Conservation (phyloP, 2,329 filamentous ascomycete genomes). For the Ophiocordyceps camponoti-leonardi region DNA sequence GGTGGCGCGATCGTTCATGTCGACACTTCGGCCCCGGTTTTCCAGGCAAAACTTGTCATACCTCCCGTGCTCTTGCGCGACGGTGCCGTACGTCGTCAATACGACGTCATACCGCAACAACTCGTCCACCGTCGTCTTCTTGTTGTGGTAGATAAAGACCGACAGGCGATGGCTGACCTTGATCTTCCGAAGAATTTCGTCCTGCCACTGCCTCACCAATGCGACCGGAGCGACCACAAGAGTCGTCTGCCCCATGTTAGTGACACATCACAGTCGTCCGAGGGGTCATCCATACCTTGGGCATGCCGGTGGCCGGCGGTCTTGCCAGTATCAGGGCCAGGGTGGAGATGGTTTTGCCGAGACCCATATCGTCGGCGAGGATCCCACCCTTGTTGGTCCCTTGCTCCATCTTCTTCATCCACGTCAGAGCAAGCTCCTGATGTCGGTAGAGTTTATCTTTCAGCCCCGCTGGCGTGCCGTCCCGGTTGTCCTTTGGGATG, state of each 20-base stretch:
- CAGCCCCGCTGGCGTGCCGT: constrained; percentile 53
- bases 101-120: constrained; percentile 59
- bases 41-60: constrained; percentile 35
- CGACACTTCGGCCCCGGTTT: constrained; percentile 20
- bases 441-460: constrained; percentile 59
- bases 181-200: constrained; percentile 58
- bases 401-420: constrained; percentile 68
- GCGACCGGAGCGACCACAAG: constrained; percentile 69
- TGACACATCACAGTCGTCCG: background rate
- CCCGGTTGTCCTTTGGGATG: constrained; percentile 40
- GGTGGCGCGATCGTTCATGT: constrained; percentile 18
- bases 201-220: constrained; percentile 68
- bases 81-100: constrained; percentile 73
- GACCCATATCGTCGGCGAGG: constrained; percentile 81
- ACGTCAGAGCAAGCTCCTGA: constrained; percentile 66
- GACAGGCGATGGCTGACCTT: constrained; percentile 39
- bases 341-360: constrained; percentile 79
- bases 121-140: constrained; percentile 41
- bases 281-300: constrained; percentile 11
- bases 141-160: constrained; percentile 55
- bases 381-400: constrained; percentile 74
- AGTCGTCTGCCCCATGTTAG: constrained; percentile 44
- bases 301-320: constrained; percentile 28
- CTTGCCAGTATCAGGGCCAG: constrained; percentile 58
- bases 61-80: constrained; percentile 45